Evolutionary conservation across 2,329 filamentous ascomycete genomes (phyloP), one percentile per base, ranked within the genome.

Genomic region (Spiromastix sp.): DNA sequence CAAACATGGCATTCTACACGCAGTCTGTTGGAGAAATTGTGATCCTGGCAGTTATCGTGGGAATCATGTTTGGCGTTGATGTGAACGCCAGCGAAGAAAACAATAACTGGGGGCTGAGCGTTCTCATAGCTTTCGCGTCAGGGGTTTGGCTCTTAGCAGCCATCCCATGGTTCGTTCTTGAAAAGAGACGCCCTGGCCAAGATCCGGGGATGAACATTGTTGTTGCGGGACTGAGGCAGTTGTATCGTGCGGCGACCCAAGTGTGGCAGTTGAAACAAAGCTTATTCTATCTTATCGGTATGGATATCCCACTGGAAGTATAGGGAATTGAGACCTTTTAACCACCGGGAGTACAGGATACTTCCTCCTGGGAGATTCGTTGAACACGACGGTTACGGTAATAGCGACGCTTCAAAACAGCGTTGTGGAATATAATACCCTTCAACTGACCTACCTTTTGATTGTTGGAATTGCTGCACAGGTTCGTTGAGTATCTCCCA

Each of bases 331-430:
- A 20, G 6, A 17, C 31, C 15, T 10, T 35, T 7, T 18, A 9
- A 21, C 26, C 33, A 36, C 18, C 30, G 12, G 15, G 13, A 19
- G 15, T 12, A 39, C 42, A 55, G 66, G 68, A 3, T 82, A 80
- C 48, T 81, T 82, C 49, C 61, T 82, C 2, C 67, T 82, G 0
- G 77, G 75, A n/a, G 79, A 82, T 54, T 77, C 72, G 1, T 62
- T 81, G 22, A 81, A 81, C 51, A 83, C 79, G 0, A 80, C 77
- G 0, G 74, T 81, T 4, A 81, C 79, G 0, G 76, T 82, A 15
- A 74, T 82, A 20, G 66, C 61, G 1, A 81, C 76, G 0, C 55
- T 81, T 4, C 79, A 82, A 48, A 81, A 81, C 44, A 64, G 65
- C 22, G 68, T 81, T 3, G 75, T 81, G 3, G 63, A 67, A 3